Conservation (phyloP, 2,329 filamentous ascomycete genomes). For the Sclerotinia nivalis region DNA sequence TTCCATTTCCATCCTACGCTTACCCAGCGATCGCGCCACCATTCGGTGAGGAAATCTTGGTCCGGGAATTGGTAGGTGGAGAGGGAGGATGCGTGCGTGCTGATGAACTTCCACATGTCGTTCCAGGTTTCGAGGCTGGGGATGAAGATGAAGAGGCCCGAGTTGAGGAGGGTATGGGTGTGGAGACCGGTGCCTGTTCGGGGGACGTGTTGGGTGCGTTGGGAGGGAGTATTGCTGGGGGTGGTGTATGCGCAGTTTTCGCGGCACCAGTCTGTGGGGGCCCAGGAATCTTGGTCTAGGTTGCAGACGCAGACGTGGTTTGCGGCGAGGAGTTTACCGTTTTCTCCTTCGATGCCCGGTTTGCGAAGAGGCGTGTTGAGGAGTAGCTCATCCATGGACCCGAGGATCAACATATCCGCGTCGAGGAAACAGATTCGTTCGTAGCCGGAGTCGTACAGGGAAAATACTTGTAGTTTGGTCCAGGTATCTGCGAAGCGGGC, state of each 20-base stretch:
- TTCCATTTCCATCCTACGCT: constrained; percentile 54
- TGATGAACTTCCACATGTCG: constrained; percentile 41
- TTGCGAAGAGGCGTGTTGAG: constrained; percentile 58
- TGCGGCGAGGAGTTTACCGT: constrained; percentile 58
- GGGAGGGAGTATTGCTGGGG: no score
- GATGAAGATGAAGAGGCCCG: constrained; percentile 53
- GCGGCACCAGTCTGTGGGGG: constrained; percentile 62
- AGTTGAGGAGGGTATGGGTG: constrained; percentile 50
- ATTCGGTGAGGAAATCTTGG: constrained; percentile 55
- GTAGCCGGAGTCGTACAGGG: constrained; percentile 58
- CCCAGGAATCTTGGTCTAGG: constrained; percentile 66
- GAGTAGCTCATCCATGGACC: constrained; percentile 90
- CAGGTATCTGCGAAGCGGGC: constrained; percentile 84
- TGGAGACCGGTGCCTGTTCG: background rate
- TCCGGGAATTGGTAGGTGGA: constrained; percentile 55
- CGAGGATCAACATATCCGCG: constrained; percentile 78
- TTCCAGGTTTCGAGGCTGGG: constrained; percentile 47
- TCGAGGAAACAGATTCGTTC: constrained; percentile 77
- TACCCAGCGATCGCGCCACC: constrained; percentile 56
- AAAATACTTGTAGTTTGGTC: constrained; percentile 80
- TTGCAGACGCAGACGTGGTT: constrained; percentile 84
- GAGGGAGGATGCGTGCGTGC: background rate
- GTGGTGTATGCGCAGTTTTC: constrained; percentile 56
- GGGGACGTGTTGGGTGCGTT: background rate
- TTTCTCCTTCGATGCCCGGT: background rate